Conservation (phyloP, 1,139 yeast species). For the Blastobotrys persicus region DNA sequence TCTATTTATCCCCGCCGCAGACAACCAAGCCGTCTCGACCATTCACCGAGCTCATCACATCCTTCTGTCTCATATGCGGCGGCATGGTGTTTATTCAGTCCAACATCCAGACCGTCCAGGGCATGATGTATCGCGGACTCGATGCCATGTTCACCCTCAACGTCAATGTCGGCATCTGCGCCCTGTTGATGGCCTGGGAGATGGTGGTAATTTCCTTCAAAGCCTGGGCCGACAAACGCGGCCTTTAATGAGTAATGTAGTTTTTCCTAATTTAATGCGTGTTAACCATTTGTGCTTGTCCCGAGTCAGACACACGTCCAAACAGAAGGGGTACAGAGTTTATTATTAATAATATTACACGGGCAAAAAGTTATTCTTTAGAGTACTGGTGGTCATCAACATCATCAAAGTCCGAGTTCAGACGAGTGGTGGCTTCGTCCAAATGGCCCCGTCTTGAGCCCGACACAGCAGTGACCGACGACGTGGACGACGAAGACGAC, state of each 20-base stretch:
- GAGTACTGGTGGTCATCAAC: not conserved
- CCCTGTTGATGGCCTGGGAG: slow-evolving; percentile 88
- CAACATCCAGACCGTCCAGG: slow-evolving; percentile 77
- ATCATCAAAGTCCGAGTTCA: slow-evolving; percentile 4
- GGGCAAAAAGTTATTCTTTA: not conserved
- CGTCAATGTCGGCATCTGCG: slow-evolving; percentile 72
- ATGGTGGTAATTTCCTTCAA: slow-evolving; percentile 67
- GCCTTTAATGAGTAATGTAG: not conserved
- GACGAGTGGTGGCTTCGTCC: slow-evolving; percentile 7
- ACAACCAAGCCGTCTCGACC: slow-evolving; percentile 61
- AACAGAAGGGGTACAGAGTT: too few relatives aligned
- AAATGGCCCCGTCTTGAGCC: not conserved
- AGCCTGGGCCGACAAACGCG: slow-evolving; percentile 20
- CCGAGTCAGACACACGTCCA: too few relatives aligned
- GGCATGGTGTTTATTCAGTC: slow-evolving; percentile 92
- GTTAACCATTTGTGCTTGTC: not conserved
- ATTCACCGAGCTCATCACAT: slow-evolving; percentile 73
- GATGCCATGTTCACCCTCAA: slow-evolving; percentile 90
- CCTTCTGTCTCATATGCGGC: slow-evolving; percentile 80
- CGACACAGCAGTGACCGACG: not conserved
- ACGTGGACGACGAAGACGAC: not conserved
- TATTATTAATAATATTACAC: too few relatives aligned
- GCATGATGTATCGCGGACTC: slow-evolving; percentile 80
- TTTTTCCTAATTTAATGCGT: not conserved
- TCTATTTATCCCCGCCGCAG: slow-evolving; percentile 51